A percentile compares a stretch with the other conserved stretches of the same genome.
Evolutionary conservation across 139 green algal genomes (phyloP).

Genomic region (Eudorina sp.): DNA sequence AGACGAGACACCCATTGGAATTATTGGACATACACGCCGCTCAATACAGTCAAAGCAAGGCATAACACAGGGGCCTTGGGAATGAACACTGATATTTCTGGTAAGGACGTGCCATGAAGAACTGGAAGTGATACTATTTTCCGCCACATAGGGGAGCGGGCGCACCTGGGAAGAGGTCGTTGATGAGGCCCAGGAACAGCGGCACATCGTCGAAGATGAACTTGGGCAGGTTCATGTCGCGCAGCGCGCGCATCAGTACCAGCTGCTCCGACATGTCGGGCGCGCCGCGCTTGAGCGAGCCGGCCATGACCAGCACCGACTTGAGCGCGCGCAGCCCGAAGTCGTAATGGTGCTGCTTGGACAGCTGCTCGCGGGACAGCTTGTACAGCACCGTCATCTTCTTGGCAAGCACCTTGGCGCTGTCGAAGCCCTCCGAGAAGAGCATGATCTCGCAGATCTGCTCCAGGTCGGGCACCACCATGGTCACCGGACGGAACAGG

Average conservation of each 20-base stretch:
- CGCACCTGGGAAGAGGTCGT: slow-evolving; percentile 73
- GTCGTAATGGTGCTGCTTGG: slow-evolving; percentile 91
- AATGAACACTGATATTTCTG: too few species aligned
- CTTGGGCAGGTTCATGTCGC: slow-evolving; percentile 94
- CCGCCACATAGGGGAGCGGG: too few species aligned
- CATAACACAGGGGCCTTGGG: too few species aligned
- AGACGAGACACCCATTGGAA: too few species aligned
- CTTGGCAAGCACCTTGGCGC: slow-evolving; percentile 85
- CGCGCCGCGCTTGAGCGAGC: slow-evolving; percentile 84
- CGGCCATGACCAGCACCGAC: slow-evolving; percentile 88
- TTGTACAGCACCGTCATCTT: slow-evolving; percentile 95
- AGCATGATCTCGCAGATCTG: slow-evolving; percentile 93
- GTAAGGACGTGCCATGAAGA: too few species aligned
- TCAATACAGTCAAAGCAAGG: too few species aligned
- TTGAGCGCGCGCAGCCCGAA: slow-evolving; percentile 90
- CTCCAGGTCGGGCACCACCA: slow-evolving; percentile 87
- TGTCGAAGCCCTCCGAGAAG: slow-evolving; percentile 89
- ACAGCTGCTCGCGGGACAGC: slow-evolving; percentile 87
- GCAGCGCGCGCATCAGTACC: slow-evolving; percentile 88
- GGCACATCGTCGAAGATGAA: slow-evolving; percentile 92
- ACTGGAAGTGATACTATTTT: too few species aligned
- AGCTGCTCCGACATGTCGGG: slow-evolving; percentile 83
- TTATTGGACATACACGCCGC: too few species aligned
- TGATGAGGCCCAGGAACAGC: slow-evolving; percentile 90
- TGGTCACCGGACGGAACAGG: slow-evolving; percentile 86